Evolutionary conservation across 2,329 filamentous ascomycete species (phyloP).

Genomic region (Pyrenochaeta sp.): DNA sequence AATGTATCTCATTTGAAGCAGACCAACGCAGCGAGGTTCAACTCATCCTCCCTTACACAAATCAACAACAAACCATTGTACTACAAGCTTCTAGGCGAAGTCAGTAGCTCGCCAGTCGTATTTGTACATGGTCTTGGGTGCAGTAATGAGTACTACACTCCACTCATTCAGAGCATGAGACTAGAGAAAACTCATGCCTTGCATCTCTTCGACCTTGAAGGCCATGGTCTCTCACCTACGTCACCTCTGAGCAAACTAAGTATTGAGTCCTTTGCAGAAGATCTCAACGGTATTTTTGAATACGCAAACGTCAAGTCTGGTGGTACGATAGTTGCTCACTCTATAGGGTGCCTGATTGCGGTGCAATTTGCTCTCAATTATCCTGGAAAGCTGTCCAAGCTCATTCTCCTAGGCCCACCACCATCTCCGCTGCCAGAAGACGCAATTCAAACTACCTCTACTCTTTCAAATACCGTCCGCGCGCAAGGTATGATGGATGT

Average conservation of each 20-base stretch:
- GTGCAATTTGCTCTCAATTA: slow-evolving; percentile 52
- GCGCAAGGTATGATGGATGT: slow-evolving; percentile 56
- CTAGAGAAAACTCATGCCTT: slow-evolving; percentile 43
- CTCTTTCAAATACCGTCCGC: slow-evolving; percentile 54
- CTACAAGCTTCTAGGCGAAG: slow-evolving; percentile 44
- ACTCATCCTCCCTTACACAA: slow-evolving; percentile 44
- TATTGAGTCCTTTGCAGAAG: slow-evolving; percentile 55
- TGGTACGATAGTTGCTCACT: slow-evolving; percentile 60
- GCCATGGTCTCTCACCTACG: slow-evolving; percentile 64
- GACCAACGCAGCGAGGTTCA: slow-evolving; percentile 51
- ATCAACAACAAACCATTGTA: slow-evolving; percentile 55
- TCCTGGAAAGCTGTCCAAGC: slow-evolving; percentile 52
- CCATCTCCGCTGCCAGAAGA: slow-evolving; percentile 55
- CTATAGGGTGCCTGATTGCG: slow-evolving; percentile 61
- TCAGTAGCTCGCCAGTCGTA: slow-evolving; percentile 47
- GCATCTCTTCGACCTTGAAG: slow-evolving; percentile 64
- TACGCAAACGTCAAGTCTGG: slow-evolving; percentile 38
- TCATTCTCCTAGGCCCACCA: slow-evolving; percentile 60
- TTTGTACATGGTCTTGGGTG: slow-evolving; percentile 67
- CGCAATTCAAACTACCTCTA: slow-evolving; percentile 36
- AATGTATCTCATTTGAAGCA: slow-evolving; percentile 52
- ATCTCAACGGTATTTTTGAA: slow-evolving; percentile 53
- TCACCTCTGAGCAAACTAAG: slow-evolving; percentile 55
- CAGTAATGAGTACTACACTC: slow-evolving; percentile 55
- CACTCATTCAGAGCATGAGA: slow-evolving; percentile 52